These are phyloP conservation scores for Arthroderma sp. DNA, from an alignment of 2,329 filamentous ascomycete genomes.

Conservation along the genomic window DNA sequence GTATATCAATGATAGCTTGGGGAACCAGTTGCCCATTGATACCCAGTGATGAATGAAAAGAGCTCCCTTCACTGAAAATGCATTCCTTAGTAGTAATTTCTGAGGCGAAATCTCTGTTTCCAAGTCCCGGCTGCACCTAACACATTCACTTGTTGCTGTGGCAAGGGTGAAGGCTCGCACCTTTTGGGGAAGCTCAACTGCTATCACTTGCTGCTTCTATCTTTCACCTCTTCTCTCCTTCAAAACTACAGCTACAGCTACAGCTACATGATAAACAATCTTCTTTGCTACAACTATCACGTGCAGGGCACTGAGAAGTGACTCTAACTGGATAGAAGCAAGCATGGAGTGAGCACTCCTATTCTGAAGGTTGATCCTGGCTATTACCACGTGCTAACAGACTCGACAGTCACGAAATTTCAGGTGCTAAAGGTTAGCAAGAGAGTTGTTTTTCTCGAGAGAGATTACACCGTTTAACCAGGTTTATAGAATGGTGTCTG, in stretches of 20 bases:
- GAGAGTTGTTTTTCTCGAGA: neutral
- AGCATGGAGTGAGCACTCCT: neutral
- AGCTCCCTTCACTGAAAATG: neutral
- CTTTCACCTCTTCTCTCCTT: neutral
- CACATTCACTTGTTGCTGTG: neutral
- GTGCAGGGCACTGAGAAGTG: neutral
- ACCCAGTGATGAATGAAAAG: neutral
- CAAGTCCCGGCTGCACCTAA: neutral
- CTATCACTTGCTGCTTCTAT: neutral
- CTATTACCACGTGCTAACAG: neutral
- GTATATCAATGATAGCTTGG: neutral
- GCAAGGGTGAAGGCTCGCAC: neutral
- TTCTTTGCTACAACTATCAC: neutral
- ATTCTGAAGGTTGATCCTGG: no score
- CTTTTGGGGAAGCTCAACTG: no score
- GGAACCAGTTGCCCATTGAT: neutral
- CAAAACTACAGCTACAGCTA: neutral
- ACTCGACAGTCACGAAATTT: conserved; percentile 1
- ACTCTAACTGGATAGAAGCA: neutral
- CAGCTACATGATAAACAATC: neutral
- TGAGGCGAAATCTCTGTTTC: neutral
- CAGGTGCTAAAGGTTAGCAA: neutral
- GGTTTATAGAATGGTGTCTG: conserved; percentile 1
- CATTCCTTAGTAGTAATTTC: neutral
- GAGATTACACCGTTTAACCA: neutral